phyloP scores from a whole-genome alignment of 129 eudicot species.

The Centella asiatica region DNA sequence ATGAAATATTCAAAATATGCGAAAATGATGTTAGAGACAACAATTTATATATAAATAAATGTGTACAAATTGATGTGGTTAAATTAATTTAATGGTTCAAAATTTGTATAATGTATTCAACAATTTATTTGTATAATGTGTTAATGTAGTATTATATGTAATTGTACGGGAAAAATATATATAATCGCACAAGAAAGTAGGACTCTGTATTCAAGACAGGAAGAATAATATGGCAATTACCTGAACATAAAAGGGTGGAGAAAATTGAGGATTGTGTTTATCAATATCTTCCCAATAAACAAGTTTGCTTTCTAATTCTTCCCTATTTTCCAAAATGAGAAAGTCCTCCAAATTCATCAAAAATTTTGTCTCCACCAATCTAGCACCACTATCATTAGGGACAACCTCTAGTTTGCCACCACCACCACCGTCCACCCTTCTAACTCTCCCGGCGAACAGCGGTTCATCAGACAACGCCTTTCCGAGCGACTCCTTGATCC shows the following conservation, averaged over 20 bases:
- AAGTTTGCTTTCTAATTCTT: constrained; percentile 20
- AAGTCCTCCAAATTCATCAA: constrained; percentile 23
- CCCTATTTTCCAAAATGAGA: constrained; percentile 17
- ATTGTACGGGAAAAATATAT: not conserved
- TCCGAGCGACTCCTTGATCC: constrained; percentile 33
- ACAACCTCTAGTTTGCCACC: constrained; percentile 22
- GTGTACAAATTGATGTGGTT: too few species aligned
- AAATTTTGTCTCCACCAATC: constrained; percentile 22
- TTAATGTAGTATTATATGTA: too few species aligned
- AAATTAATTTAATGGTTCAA: too few species aligned
- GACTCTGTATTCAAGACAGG: not conserved
- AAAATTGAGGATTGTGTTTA: constrained; percentile 23
- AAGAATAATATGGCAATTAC: not conserved
- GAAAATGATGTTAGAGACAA: too few species aligned
- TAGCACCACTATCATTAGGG: constrained; percentile 35
- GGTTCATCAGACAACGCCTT: constrained; percentile 25
- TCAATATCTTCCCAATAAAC: constrained; percentile 32
- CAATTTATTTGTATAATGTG: too few species aligned
- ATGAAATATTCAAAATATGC: too few species aligned
- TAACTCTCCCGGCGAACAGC: constrained; percentile 30
- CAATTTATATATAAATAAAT: too few species aligned
- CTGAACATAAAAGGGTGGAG: constrained; percentile 40
- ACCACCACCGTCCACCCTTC: constrained; percentile 5
- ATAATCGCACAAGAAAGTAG: not conserved
- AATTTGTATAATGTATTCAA: too few species aligned